Conservation (phyloP, 768 basidiomycete species). For the Russula dissimulans region DNA sequence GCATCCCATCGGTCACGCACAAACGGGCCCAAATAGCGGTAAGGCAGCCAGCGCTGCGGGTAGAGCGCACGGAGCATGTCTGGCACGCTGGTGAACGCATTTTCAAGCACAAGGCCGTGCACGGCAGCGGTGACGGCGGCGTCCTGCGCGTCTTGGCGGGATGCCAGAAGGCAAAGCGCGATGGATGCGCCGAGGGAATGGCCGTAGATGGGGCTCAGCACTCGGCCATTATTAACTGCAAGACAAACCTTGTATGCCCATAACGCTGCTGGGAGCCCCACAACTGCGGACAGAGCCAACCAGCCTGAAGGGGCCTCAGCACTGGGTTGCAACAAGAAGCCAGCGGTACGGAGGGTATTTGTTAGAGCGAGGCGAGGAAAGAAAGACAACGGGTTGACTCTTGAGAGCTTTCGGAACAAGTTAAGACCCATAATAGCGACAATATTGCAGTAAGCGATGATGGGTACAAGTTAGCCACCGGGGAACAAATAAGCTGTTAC, state of each 20-base stretch:
- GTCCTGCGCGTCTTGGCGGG: not conserved
- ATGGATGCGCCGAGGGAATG: slow-evolving; percentile 43
- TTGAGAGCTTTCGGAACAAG: too few relatives aligned
- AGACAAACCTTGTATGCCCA: slow-evolving; percentile 20
- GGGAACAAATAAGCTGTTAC: too few relatives aligned
- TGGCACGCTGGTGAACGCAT: slow-evolving; percentile 39
- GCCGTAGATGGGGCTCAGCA: slow-evolving; percentile 28
- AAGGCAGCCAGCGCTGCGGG: slow-evolving; percentile 40
- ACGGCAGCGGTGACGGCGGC: slow-evolving; percentile 9
- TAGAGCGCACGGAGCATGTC: slow-evolving; percentile 41
- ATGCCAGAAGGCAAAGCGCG: slow-evolving; percentile 32
- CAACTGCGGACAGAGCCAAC: slow-evolving; percentile 9
- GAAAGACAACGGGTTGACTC: not conserved
- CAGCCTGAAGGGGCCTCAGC: slow-evolving; percentile 9
- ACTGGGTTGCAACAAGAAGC: slow-evolving; percentile 12
- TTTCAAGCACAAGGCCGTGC: slow-evolving; percentile 39
- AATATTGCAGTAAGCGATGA: too few relatives aligned
- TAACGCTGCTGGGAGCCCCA: slow-evolving; percentile 16
- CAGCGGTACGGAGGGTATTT: not conserved
- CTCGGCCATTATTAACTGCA: not conserved
- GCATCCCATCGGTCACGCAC: slow-evolving; percentile 43
- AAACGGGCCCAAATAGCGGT: slow-evolving; percentile 37
- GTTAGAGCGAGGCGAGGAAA: not conserved
- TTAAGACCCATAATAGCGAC: too few relatives aligned
- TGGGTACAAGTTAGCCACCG: too few relatives aligned